Evolutionary conservation across 2,329 filamentous ascomycete species (phyloP), one percentile per base, ranked within the genome.

Genomic region (Verticillium albo-atrum): DNA sequence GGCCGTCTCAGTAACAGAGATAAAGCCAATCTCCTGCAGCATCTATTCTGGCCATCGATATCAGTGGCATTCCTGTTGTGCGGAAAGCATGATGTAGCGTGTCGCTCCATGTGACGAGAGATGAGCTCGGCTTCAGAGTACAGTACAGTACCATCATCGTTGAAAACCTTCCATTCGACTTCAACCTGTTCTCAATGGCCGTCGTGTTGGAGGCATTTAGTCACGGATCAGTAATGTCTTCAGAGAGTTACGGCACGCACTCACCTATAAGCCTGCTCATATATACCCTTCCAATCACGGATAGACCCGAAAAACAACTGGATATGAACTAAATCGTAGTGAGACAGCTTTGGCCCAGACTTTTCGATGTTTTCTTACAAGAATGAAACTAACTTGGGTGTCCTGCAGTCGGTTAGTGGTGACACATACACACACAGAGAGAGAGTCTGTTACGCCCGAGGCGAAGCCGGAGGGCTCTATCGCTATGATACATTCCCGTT

Each of bases 101-200:
- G 27, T 84, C 75, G 63, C 88, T 89, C 92, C 92, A 97, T 66
- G 84, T 76, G 54, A 78, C 74, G n/a, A 94, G 76, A 28, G 81
- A 77, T 7, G 88, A 85, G 37, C 84, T 75, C 4, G 74, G 64
- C 12, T 83, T 79, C 15, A 90, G 74, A n/a, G n/a, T n/a, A n/a
- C n/a, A n/a, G n/a, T n/a, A n/a, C n/a, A 1, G 85, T 84, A 34
- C 82, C 81, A 66, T 90, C 86, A 63, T 92, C 88, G 68, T 86
- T 89, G 57, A 85, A 85, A 20, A 92, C 91, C 54, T 83, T 79
- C 73, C 90, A 90, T 73, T 97, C 92, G 58, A 97, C 89, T 71
- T 98, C 94, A 54, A 96, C 85, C 66, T 96, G 92, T 74, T 98
- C 93, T 59, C 97, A 82, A 70, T 82, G 84, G 57, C 94, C 94